Percentiles rank a stretch among this genome's conserved stretches.
Evolutionary conservation across 2,329 filamentous ascomycete species (phyloP).

Genomic region (Neonectria ditissima): DNA sequence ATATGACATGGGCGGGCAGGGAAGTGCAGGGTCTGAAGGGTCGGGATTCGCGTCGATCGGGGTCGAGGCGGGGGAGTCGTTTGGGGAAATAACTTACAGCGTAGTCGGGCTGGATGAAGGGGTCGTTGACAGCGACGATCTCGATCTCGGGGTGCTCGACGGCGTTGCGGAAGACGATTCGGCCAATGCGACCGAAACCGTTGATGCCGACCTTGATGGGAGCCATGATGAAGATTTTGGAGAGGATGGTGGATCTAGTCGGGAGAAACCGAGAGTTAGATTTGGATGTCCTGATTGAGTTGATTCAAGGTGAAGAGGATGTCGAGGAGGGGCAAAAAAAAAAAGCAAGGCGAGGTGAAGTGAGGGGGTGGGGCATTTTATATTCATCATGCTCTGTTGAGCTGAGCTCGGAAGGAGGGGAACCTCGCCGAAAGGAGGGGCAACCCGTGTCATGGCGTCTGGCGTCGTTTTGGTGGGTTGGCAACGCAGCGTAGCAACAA

Average conservation of each 20-base stretch:
- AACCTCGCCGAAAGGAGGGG: slow-evolving; percentile 24
- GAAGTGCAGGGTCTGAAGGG: slow-evolving; percentile 2
- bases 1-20: slow-evolving; percentile 22
- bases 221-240: slow-evolving; percentile 53
- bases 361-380: slow-evolving; percentile 44
- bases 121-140: slow-evolving; percentile 97
- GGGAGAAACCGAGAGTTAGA: slow-evolving; percentile 27
- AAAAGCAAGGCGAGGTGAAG: slow-evolving; percentile 27
- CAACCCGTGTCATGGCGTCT: slow-evolving; percentile 11
- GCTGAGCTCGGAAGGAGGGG: slow-evolving; percentile 18
- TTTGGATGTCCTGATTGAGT: slow-evolving; percentile 25
- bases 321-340: slow-evolving; percentile 2
- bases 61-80: slow-evolving; percentile 14
- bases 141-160: slow-evolving; percentile 90
- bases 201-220: slow-evolving; percentile 92
- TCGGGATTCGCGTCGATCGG: slow-evolving; percentile 29
- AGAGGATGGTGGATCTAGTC: slow-evolving; percentile 28
- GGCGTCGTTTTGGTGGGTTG: not conserved
- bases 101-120: slow-evolving; percentile 98
- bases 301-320: not conserved
- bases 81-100: slow-evolving; percentile 76
- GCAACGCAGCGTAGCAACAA: not conserved
- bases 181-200: slow-evolving; percentile 99
- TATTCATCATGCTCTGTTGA: slow-evolving; percentile 34
- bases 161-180: slow-evolving; percentile 99